phyloP scores from a whole-genome alignment of 106 monocot genomes.

The Xerophyta viscosa region DNA sequence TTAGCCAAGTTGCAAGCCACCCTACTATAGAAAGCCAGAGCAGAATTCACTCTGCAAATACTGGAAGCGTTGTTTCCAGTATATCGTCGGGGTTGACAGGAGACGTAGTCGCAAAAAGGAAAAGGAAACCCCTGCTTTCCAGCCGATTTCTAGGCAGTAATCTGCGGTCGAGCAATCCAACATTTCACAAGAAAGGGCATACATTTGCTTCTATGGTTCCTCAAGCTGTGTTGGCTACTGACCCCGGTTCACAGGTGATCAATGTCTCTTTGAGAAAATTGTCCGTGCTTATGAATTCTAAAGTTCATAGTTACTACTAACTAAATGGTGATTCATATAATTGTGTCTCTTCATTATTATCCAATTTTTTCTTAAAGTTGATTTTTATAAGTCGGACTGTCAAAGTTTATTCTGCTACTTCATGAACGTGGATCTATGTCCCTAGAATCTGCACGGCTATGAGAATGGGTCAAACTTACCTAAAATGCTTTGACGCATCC shows the following conservation, averaged over 20 bases:
- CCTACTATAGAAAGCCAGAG: conserved; percentile 19
- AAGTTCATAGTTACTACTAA: not conserved
- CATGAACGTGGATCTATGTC: too few relatives aligned
- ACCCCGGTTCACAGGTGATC: conserved; percentile 47
- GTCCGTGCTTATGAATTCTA: not conserved
- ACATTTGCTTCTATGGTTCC: conserved; percentile 13
- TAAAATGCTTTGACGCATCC: too few relatives aligned
- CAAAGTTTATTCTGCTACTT: too few relatives aligned
- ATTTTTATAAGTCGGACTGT: too few relatives aligned
- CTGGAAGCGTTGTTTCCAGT: conserved; percentile 7
- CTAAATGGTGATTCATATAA: not conserved
- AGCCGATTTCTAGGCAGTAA: conserved; percentile 29
- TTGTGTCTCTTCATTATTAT: too few relatives aligned
- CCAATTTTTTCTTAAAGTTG: too few relatives aligned
- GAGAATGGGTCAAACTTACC: too few relatives aligned
- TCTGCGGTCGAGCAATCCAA: conserved; percentile 7
- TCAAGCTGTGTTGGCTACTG: conserved; percentile 36
- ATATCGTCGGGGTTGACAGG: conserved; percentile 10
- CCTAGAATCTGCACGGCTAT: too few relatives aligned
- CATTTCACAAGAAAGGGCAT: not conserved
- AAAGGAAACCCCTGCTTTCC: conserved; percentile 14
- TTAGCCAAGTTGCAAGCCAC: conserved; percentile 16
- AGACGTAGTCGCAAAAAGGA: conserved; percentile 1
- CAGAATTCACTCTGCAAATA: conserved; percentile 6
- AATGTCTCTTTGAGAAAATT: not conserved